phyloP scores from a whole-genome alignment of 768 basidiomycete species.

The Lactarius akahatsu region DNA sequence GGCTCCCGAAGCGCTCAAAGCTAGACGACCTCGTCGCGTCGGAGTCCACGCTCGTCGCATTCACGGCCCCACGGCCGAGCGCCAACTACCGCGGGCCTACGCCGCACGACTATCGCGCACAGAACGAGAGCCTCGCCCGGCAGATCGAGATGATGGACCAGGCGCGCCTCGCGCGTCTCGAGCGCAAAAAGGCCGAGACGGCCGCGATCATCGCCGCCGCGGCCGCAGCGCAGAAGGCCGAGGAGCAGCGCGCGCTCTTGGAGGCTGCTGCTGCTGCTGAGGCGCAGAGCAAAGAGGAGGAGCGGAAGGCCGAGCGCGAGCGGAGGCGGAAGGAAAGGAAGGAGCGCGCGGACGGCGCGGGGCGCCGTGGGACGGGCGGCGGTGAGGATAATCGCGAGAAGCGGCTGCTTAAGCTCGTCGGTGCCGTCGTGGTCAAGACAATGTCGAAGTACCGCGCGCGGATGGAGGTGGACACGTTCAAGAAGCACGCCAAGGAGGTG shows the following conservation, averaged over 20 bases:
- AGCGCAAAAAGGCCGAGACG: slow-evolving; percentile 34
- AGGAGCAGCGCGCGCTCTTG: slow-evolving; percentile 28
- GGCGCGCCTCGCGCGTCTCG: slow-evolving; percentile 18
- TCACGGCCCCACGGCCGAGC: slow-evolving; percentile 10
- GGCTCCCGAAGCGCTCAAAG: slow-evolving; percentile 30
- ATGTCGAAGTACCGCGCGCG: slow-evolving; percentile 87
- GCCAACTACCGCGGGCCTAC: background rate
- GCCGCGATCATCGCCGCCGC: slow-evolving; percentile 46
- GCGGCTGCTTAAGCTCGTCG: slow-evolving; percentile 75
- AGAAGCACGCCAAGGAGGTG: slow-evolving; percentile 94
- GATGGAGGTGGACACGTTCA: slow-evolving; percentile 81
- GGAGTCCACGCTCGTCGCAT: slow-evolving; percentile 22
- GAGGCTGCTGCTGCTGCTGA: slow-evolving; percentile 32
- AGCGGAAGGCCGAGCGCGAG: slow-evolving; percentile 34
- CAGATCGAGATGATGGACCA: slow-evolving; percentile 12
- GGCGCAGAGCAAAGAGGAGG: slow-evolving; percentile 25
- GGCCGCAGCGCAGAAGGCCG: slow-evolving; percentile 34
- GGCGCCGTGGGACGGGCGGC: no score
- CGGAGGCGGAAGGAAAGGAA: slow-evolving; percentile 26
- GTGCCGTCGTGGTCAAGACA: slow-evolving; percentile 84
- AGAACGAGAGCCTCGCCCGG: background rate
- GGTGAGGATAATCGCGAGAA: slow-evolving; percentile 73
- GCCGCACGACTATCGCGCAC: background rate
- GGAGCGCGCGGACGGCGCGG: slow-evolving; percentile 33
- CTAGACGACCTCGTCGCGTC: slow-evolving; percentile 27